Evolutionary conservation across 2,329 filamentous ascomycete genomes (phyloP).

Genomic region (Alternaria alternata): DNA sequence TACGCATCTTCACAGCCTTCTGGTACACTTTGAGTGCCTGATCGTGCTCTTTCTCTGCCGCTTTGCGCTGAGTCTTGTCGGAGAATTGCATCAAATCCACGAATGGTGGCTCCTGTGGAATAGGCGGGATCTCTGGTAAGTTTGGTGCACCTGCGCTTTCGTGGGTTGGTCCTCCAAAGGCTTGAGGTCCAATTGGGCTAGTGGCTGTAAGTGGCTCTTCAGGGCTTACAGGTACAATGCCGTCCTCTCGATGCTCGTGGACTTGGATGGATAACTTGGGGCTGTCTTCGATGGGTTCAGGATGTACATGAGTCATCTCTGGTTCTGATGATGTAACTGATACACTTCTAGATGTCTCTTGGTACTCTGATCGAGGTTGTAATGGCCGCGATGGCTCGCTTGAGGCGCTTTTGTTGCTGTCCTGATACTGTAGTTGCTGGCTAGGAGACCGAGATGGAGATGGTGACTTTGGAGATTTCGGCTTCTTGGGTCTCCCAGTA

Average conservation of each 20-base stretch:
- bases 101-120: slow-evolving; percentile 63
- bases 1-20: slow-evolving; percentile 70
- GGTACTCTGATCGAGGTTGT: slow-evolving; percentile 1
- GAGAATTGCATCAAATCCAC: slow-evolving; percentile 67
- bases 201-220: slow-evolving; percentile 38
- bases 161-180: slow-evolving; percentile 1
- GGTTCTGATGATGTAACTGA: slow-evolving; percentile 24
- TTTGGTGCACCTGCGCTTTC: slow-evolving; percentile 16
- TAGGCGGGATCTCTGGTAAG: slow-evolving; percentile 59
- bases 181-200: slow-evolving; percentile 12
- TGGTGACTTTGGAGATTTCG: slow-evolving; percentile 53
- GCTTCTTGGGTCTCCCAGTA: slow-evolving; percentile 70
- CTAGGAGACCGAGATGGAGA: slow-evolving; percentile 28
- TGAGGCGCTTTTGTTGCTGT: slow-evolving; percentile 6
- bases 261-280: slow-evolving; percentile 58
- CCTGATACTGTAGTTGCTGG: slow-evolving; percentile 9
- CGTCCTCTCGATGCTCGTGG: slow-evolving; percentile 55
- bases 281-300: slow-evolving; percentile 36
- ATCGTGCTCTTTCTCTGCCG: slow-evolving; percentile 73
- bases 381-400: background rate
- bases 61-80: slow-evolving; percentile 71
- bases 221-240: slow-evolving; percentile 40
- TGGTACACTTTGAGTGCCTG: slow-evolving; percentile 70
- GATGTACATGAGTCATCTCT: slow-evolving; percentile 19
- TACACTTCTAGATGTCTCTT: slow-evolving; percentile 13